Conservation (phyloP, 176 grass and related monocot species). For the Cymbopogon citratus region DNA sequence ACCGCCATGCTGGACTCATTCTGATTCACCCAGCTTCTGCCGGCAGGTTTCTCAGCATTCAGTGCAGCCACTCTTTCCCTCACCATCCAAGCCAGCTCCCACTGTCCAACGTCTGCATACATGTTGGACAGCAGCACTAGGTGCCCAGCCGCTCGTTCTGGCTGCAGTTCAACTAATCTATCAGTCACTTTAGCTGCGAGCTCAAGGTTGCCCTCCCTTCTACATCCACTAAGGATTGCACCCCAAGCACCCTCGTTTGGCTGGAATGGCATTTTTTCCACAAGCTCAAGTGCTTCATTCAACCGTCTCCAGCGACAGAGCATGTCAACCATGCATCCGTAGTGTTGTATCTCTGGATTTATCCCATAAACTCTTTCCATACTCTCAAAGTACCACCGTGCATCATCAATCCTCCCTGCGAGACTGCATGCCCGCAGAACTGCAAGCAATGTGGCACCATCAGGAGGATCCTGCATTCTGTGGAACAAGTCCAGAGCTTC, state of each 20-base stretch:
- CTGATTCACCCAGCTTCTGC: constrained; percentile 38
- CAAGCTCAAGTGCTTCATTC: constrained; percentile 44
- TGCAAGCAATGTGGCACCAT: constrained; percentile 45
- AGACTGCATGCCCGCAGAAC: constrained; percentile 48
- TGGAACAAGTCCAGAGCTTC: constrained; percentile 55
- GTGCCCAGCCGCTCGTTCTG: constrained; percentile 41
- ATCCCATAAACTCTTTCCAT: constrained; percentile 59
- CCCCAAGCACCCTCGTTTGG: constrained; percentile 43
- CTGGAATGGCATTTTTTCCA: constrained; percentile 47
- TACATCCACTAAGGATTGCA: constrained; percentile 53
- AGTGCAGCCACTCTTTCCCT: constrained; percentile 43
- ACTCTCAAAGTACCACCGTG: constrained; percentile 41
- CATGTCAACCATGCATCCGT: constrained; percentile 70
- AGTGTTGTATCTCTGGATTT: constrained; percentile 50
- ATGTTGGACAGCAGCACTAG: constrained; percentile 60
- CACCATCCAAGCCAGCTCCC: constrained; percentile 35
- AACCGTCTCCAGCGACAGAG: constrained; percentile 42
- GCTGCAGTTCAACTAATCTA: constrained; percentile 39
- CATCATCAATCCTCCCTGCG: constrained; percentile 43
- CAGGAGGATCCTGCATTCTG: constrained; percentile 39
- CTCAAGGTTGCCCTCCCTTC: constrained; percentile 43
- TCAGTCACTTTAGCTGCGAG: constrained; percentile 44
- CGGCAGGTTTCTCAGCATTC: constrained; percentile 38
- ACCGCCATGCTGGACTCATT: constrained; percentile 18
- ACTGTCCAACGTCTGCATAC: constrained; percentile 37